A percentile compares a stretch with the other conserved stretches of the same genome.
phyloP scores from a whole-genome alignment of 805 yeast genomes.

The Schwanniomyces polymorphus region DNA sequence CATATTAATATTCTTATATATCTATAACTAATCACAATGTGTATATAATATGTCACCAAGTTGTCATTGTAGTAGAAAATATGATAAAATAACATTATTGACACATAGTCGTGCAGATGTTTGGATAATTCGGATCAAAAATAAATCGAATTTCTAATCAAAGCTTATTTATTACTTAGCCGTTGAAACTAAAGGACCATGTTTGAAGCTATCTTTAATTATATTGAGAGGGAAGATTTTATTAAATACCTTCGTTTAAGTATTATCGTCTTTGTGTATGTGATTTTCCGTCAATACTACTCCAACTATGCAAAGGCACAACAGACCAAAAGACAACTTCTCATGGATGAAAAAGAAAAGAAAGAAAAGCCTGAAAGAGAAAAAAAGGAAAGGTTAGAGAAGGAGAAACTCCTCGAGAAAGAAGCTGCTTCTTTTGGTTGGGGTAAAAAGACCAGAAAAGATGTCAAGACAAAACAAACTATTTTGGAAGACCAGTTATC shows the following conservation, averaged over 20 bases:
- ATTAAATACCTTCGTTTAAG: constrained; percentile 48
- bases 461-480: constrained; percentile 55
- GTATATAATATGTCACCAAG: too few relatives aligned
- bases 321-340: constrained; percentile 50
- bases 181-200: constrained; percentile 5
- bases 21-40: neutral
- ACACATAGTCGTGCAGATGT: neutral
- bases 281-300: constrained; percentile 56
- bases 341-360: constrained; percentile 45
- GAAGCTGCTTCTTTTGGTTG: constrained; percentile 65
- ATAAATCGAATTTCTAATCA: neutral
- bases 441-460: constrained; percentile 74
- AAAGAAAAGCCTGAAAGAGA: constrained; percentile 33
- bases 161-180: neutral
- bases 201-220: constrained; percentile 32
- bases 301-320: constrained; percentile 56
- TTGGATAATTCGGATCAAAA: neutral
- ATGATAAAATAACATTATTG: too few relatives aligned
- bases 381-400: constrained; percentile 34
- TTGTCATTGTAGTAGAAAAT: too few relatives aligned
- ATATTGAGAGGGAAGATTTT: constrained; percentile 40
- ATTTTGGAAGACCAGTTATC: constrained; percentile 47
- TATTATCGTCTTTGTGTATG: constrained; percentile 61
- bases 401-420: constrained; percentile 22
- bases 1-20: neutral